These are phyloP conservation scores for Pichia membranifaciens DNA, from an alignment of 805 yeast genomes.

Conservation along the genomic window DNA sequence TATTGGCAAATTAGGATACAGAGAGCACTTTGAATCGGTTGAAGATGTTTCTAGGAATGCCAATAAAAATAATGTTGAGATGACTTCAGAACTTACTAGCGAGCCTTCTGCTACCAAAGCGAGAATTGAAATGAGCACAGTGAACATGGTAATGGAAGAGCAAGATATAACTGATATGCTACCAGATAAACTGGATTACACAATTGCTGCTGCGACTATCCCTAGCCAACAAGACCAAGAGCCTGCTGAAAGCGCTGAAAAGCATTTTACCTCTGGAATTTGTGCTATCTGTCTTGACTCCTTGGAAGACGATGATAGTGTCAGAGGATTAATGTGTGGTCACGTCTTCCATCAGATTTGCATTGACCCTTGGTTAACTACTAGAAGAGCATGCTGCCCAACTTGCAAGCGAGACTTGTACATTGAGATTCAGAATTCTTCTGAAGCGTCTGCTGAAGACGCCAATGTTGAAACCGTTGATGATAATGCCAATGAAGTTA, in stretches of 20 bases:
- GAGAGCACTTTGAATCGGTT: slow-evolving; percentile 36
- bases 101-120: too few relatives aligned
- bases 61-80: too few relatives aligned
- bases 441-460: not conserved
- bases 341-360: slow-evolving; percentile 79
- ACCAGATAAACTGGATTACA: not conserved
- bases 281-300: slow-evolving; percentile 77
- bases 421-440: slow-evolving; percentile 12
- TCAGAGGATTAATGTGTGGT: slow-evolving; percentile 73
- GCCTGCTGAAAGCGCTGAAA: slow-evolving; percentile 1
- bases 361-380: slow-evolving; percentile 75
- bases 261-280: slow-evolving; percentile 57
- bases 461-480: slow-evolving; percentile 7
- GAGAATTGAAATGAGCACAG: not conserved
- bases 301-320: slow-evolving; percentile 54
- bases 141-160: slow-evolving; percentile 1
- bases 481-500: slow-evolving; percentile 12
- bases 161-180: slow-evolving; percentile 12
- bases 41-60: slow-evolving; percentile 15
- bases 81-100: too few relatives aligned
- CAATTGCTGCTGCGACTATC: slow-evolving; percentile 5
- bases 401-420: slow-evolving; percentile 62
- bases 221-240: slow-evolving; percentile 5
- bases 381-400: slow-evolving; percentile 76
- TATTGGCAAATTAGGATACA: slow-evolving; percentile 28